Base-by-base conservation (phyloP, 768 basidiomycete species). In the Pisolithus microcarpus region DNA sequence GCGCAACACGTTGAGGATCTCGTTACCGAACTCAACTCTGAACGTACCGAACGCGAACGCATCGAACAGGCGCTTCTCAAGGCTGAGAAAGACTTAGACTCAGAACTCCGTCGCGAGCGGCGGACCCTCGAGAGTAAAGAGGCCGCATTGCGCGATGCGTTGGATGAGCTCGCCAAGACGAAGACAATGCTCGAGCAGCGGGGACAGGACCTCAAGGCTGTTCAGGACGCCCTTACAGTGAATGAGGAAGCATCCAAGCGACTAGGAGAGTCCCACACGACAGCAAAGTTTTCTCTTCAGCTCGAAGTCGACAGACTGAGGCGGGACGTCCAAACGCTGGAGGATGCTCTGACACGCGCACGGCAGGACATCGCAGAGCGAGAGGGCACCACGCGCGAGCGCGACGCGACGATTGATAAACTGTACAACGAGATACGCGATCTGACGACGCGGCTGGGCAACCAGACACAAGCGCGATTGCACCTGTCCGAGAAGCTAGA, bases 401-500 rank as follows among this genome's bases (percentile, higher is more conserved):
- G 84, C 43, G 91, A 94, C 55, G 67, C 79, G 21, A 75, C 77
- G 19, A 70, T 93, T 39, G 91, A 92, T 63, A 81, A 76, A 49
- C 64, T 96, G 52, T 80, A 91, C 56, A 77, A 81, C 2, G 88
- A 91, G 65, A 87, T 87, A 52, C 76, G 88, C 34, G 92, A 94
- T 53, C 73, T 97, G 19, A 77, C 85, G 4, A 76, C 77, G 1
- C 85, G 90, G 61, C 72, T 96, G 1, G 85, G 91, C 0, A 75
- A 84, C 9, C 90, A 93, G 66, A 89, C 88, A 0, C 95, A 97
- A 65, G 85, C 91, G 13, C 72, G 88, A 50, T 71, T 98, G 48
- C 89, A 93, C 58, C 65, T 92, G 4, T 79, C 86, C 1, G 95
- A 97, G 70, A 95, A 92, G 76, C 73, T 96, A n/a, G 93, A 96